These are phyloP conservation scores for Posidonia australis DNA, from an alignment of 106 monocot genomes.

Conservation along the genomic window DNA sequence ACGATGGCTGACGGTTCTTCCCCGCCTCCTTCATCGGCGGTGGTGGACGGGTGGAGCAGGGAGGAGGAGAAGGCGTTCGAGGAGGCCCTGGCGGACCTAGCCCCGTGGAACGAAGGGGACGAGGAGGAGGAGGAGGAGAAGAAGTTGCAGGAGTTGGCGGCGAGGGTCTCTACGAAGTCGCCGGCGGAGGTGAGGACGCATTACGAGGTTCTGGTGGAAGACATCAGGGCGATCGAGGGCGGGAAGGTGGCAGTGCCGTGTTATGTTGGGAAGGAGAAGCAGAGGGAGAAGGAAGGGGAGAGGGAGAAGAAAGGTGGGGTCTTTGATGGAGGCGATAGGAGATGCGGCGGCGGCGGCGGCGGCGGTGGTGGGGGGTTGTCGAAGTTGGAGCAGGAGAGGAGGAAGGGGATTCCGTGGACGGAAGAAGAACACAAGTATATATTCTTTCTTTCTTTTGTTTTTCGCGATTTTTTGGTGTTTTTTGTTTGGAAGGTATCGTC, in stretches of 20 bases:
- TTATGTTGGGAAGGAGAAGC: constrained; percentile 42
- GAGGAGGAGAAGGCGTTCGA: constrained; percentile 77
- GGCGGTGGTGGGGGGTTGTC: constrained; percentile 14
- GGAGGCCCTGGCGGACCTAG: constrained; percentile 20
- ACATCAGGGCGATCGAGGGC: constrained; percentile 63
- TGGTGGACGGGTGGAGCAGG: constrained; percentile 35
- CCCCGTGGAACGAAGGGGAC: constrained; percentile 5
- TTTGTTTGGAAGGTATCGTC: background rate
- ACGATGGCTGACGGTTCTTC: background rate
- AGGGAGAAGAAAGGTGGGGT: background rate
- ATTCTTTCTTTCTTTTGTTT: background rate
- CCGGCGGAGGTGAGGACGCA: constrained; percentile 53
- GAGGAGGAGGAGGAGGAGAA: constrained; percentile 42
- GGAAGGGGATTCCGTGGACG: constrained; percentile 88
- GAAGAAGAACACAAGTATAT: constrained; percentile 85
- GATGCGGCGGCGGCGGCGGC: background rate
- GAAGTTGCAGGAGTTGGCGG: constrained; percentile 38
- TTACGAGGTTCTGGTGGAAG: constrained; percentile 61
- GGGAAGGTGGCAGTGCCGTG: constrained; percentile 50
- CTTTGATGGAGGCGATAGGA: constrained; percentile 19
- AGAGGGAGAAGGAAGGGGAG: constrained; percentile 14
- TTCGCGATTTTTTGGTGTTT: background rate
- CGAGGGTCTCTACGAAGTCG: constrained; percentile 37
- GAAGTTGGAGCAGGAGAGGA: constrained; percentile 72
- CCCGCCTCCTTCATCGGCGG: background rate